Base-by-base conservation (phyloP, 2,329 filamentous ascomycete species). In the Fusarium citri region DNA sequence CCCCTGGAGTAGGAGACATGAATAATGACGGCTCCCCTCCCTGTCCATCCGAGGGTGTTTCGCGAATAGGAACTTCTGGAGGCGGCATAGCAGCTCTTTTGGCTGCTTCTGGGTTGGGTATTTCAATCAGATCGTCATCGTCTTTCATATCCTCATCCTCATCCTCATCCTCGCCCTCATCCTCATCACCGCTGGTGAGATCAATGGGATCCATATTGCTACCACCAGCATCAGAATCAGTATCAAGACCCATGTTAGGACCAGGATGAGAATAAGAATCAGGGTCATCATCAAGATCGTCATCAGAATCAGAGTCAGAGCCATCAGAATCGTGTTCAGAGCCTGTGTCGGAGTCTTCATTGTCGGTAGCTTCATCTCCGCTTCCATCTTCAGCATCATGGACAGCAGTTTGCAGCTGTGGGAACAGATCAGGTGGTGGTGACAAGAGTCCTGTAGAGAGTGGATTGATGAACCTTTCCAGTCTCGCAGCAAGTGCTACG, bases 351-450 rank as follows among this genome's bases (percentile, higher is more conserved):
- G 40, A 43, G n/a, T 34, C 22, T 30, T 30, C 28, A 28, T 31
- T 25, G 20, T 34, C 42, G 16, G 48, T 41, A n/a, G 15, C 42
- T 16, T 43, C 57, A 51, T 25, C 26, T 30, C 54, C 67, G 25
- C 25, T 51, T 10, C 16, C 47, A 11, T 53, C 18, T 8, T 40
- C 45, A 23, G 51, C 8, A 20, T 31, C 31, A 25, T 6, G 5
- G 31, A 69, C 42, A 28, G 51, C 28, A n/a, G 26, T 45, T 22
- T 65, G 66, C 12, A 34, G 26, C 20, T 46, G 66, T 18, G 55
- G 66, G 8, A 55, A 53, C 34, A 43, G 15, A 40, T 69, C 61
- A 34, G 67, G 62, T 11, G 67, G 46, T 3, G 43, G 64, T 14
- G 47, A 43, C 12, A 31, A 20, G 23, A 60, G 48, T 23, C 48